These are phyloP conservation scores for Senecio squalidus DNA, from an alignment of 140 eudicot genomes.

Conservation along the genomic window DNA sequence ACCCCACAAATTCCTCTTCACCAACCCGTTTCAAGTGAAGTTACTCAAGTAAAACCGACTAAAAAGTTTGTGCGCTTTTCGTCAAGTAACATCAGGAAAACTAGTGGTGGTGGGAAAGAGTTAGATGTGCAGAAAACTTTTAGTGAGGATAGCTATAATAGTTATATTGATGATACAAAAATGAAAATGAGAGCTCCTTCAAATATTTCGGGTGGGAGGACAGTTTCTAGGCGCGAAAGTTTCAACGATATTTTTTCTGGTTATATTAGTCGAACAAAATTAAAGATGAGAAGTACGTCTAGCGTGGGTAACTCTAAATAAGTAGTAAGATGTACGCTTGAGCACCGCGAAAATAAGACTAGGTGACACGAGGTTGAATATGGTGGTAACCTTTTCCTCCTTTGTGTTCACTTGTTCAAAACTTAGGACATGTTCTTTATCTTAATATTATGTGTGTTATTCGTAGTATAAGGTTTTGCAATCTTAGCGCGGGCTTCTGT, in stretches of 20 bases:
- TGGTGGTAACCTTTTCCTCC: background rate
- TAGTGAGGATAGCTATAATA: conserved; percentile 27
- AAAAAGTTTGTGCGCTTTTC: conserved; percentile 30
- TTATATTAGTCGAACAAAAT: conserved; percentile 48
- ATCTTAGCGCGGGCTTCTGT: too few relatives aligned
- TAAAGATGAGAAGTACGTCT: conserved; percentile 38
- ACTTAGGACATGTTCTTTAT: background rate
- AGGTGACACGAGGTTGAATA: background rate
- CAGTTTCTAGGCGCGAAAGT: conserved; percentile 45
- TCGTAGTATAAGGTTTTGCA: too few relatives aligned
- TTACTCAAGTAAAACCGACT: conserved; percentile 16
- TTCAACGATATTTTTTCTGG: conserved; percentile 49
- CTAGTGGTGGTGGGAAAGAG: conserved; percentile 17
- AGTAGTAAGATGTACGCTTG: background rate
- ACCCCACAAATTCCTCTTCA: background rate
- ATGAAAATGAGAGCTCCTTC: conserved; percentile 39
- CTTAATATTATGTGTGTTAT: background rate
- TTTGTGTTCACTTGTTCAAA: background rate
- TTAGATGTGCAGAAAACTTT: conserved; percentile 21
- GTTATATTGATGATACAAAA: conserved; percentile 41
- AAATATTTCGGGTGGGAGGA: conserved; percentile 18
- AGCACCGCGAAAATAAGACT: background rate
- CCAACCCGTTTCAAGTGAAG: conserved; percentile 6
- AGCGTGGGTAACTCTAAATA: conserved; percentile 14
- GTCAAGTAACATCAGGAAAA: conserved; percentile 18